Evolutionary conservation across 139 green algal genomes (phyloP).

Genomic region (Yamagishiella unicocca): DNA sequence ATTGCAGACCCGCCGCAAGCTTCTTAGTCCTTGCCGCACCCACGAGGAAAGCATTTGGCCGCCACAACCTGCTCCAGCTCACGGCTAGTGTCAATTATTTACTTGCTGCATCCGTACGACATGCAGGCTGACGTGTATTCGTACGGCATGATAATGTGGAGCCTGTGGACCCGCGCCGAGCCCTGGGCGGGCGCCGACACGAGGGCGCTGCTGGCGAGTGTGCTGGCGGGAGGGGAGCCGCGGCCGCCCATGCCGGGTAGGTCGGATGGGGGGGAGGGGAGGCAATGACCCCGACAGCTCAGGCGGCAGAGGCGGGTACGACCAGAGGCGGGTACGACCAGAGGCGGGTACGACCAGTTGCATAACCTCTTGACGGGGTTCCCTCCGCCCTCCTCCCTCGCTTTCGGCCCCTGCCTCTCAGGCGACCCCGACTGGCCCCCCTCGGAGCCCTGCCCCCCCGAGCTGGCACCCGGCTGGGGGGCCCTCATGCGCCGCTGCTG

Average conservation of each 20-base stretch:
- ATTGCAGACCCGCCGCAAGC: too few relatives aligned
- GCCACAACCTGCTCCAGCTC: too few relatives aligned
- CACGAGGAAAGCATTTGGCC: too few relatives aligned
- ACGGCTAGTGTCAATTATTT: too few relatives aligned
- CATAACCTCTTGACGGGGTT: neutral
- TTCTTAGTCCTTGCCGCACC: too few relatives aligned
- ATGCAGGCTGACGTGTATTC: slow-evolving; percentile 66
- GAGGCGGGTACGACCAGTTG: neutral
- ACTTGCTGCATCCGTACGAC: too few relatives aligned
- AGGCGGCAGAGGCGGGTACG: neutral
- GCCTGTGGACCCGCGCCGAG: slow-evolving; percentile 45
- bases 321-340: neutral
- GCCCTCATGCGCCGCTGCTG: slow-evolving; percentile 74
- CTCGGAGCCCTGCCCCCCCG: neutral
- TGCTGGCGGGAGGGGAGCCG: slow-evolving; percentile 35
- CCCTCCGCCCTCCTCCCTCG: neutral
- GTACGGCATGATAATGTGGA: slow-evolving; percentile 73
- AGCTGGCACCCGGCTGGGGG: slow-evolving; percentile 45
- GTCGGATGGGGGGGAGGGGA: neutral
- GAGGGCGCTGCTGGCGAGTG: neutral
- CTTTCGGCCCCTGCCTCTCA: neutral
- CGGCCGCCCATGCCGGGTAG: slow-evolving; percentile 52
- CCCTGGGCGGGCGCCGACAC: slow-evolving; percentile 34
- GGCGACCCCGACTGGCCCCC: slow-evolving; percentile 29
- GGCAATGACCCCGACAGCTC: neutral